Conservation (phyloP, 2,329 filamentous ascomycete species). For the Ophiostoma sp. region DNA sequence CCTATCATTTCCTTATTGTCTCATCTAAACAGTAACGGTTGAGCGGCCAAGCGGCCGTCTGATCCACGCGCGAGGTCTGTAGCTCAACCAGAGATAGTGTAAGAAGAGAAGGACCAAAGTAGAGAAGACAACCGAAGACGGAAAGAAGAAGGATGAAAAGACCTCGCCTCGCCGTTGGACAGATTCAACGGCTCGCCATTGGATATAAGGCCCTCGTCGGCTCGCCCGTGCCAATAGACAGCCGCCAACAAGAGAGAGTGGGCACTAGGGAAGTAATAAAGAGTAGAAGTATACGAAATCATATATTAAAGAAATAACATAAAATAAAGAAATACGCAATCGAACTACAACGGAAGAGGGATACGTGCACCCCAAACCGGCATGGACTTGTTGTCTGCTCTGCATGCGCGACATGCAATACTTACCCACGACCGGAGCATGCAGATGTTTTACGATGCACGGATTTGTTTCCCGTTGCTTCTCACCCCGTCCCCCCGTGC, state of each 20-base stretch:
- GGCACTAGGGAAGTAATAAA: neutral
- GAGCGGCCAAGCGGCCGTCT: neutral
- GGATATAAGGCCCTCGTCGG: neutral
- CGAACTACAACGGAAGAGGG: too few relatives aligned
- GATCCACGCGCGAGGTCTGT: neutral
- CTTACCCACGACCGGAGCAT: neutral
- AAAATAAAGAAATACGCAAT: too few relatives aligned
- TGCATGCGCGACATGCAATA: neutral
- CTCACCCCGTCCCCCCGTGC: neutral
- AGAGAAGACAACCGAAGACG: neutral
- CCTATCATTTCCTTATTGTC: neutral
- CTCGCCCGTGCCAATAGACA: neutral
- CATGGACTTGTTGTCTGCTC: neutral
- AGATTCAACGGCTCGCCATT: neutral
- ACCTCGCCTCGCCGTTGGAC: neutral
- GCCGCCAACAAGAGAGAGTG: neutral
- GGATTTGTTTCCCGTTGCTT: neutral
- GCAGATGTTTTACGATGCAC: constrained; percentile 5
- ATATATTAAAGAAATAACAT: neutral
- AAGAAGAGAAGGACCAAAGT: too few relatives aligned
- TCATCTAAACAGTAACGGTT: neutral
- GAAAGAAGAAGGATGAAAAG: neutral
- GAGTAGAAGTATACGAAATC: neutral
- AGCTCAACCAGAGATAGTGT: too few relatives aligned
- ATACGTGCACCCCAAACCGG: neutral